Evolutionary conservation across 139 green algal genomes (phyloP).

Genomic region (Gonium pectorale): DNA sequence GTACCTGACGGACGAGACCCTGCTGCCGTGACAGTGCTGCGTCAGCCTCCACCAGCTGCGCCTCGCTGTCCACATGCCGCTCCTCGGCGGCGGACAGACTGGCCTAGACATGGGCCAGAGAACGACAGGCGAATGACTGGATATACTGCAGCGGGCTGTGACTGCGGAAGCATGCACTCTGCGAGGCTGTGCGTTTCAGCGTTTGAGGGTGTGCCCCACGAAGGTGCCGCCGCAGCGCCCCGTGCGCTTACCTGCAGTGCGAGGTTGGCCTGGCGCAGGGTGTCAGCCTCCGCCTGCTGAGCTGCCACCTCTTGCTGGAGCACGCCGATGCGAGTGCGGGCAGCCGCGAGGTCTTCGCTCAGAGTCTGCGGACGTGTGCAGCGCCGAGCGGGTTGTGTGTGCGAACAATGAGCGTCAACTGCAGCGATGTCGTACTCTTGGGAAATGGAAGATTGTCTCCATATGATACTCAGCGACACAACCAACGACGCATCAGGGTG

Average conservation of each 20-base stretch:
- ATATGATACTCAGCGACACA: too few relatives aligned
- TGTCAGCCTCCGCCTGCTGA: slow-evolving; percentile 11
- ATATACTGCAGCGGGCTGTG: not conserved
- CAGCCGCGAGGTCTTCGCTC: not conserved
- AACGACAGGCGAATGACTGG: not conserved
- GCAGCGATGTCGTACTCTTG: too few relatives aligned
- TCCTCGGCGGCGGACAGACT: not conserved
- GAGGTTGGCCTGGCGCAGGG: slow-evolving; percentile 1
- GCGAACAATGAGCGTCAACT: too few relatives aligned
- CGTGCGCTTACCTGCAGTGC: slow-evolving; percentile 7
- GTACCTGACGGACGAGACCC: slow-evolving; percentile 27
- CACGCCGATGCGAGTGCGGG: slow-evolving; percentile 35
- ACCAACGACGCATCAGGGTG: too few relatives aligned
- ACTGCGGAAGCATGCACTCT: not conserved
- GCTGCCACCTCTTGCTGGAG: slow-evolving; percentile 23
- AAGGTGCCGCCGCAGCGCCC: not conserved
- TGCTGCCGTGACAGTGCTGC: slow-evolving; percentile 18
- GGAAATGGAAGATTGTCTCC: too few relatives aligned
- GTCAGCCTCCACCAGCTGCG: slow-evolving; percentile 34
- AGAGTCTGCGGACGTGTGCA: not conserved
- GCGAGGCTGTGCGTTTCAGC: too few relatives aligned
- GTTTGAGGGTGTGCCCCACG: too few relatives aligned
- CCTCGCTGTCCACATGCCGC: slow-evolving; percentile 33
- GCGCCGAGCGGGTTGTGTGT: not conserved
- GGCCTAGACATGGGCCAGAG: not conserved